Evolutionary conservation across 768 basidiomycete species (phyloP).

Genomic region (Roridomyces roridus): DNA sequence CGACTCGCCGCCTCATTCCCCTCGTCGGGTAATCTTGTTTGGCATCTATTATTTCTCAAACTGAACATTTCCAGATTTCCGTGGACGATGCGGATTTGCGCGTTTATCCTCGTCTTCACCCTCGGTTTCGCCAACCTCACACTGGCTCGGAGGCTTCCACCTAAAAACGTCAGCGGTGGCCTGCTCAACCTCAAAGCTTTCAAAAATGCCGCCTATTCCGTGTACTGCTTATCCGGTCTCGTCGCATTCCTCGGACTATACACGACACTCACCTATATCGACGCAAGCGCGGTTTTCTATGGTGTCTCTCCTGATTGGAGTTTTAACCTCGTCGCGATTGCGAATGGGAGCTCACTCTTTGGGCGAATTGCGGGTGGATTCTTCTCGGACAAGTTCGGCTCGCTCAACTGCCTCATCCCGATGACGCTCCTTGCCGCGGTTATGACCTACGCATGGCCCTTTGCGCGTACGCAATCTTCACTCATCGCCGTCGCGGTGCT

Average conservation of each 20-base stretch:
- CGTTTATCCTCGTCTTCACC: constrained; percentile 56
- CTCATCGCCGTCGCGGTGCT: constrained; percentile 57
- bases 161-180: constrained; percentile 55
- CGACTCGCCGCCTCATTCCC: constrained; percentile 55
- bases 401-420: constrained; percentile 64
- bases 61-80: constrained; percentile 51
- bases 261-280: constrained; percentile 69
- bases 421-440: constrained; percentile 54
- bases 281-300: constrained; percentile 50
- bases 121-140: constrained; percentile 58
- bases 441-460: constrained; percentile 69
- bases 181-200: constrained; percentile 55
- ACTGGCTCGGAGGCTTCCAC: constrained; percentile 56
- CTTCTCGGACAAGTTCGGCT: constrained; percentile 56
- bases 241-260: constrained; percentile 66
- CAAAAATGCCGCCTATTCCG: constrained; percentile 50
- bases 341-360: constrained; percentile 62
- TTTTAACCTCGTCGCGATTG: constrained; percentile 66
- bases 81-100: constrained; percentile 74
- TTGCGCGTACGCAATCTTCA: constrained; percentile 43
- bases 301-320: constrained; percentile 56
- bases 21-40: constrained; percentile 53
- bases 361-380: constrained; percentile 59
- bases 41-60: background rate
- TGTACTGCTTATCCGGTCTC: constrained; percentile 57